Evolutionary conservation across 108 stramenopile species (phyloP).

Genomic region (Cyclotella cryptica): DNA sequence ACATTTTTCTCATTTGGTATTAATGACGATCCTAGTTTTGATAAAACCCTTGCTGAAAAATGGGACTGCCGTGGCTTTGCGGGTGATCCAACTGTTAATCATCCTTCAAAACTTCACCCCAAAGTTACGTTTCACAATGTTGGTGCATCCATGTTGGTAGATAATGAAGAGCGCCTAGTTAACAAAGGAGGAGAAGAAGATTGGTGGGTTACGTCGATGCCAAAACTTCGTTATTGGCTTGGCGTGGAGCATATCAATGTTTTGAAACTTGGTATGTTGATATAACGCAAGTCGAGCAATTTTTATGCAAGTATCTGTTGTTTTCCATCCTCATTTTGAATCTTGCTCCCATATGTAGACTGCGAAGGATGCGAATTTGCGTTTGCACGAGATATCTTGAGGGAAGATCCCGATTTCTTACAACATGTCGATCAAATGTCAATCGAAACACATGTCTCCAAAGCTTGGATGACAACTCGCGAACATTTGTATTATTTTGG

Average conservation of each 20-base stretch:
- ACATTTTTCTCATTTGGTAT: constrained; percentile 71
- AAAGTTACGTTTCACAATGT: constrained; percentile 73
- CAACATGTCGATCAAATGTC: constrained; percentile 64
- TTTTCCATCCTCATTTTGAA: no score
- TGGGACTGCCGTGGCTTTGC: constrained; percentile 76
- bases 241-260: constrained; percentile 52
- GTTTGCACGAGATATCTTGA: constrained; percentile 64
- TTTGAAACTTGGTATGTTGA: constrained; percentile 36
- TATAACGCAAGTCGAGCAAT: no score
- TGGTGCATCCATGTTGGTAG: constrained; percentile 52
- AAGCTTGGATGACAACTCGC: constrained; percentile 60
- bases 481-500: constrained; percentile 75
- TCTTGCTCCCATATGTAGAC: constrained; percentile 11
- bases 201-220: constrained; percentile 61
- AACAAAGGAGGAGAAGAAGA: constrained; percentile 53
- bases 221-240: constrained; percentile 52
- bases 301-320: no score
- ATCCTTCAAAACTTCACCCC: constrained; percentile 64
- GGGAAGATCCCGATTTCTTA: constrained; percentile 67
- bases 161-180: constrained; percentile 63
- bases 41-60: constrained; percentile 50
- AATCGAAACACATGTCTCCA: constrained; percentile 70
- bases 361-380: constrained; percentile 73
- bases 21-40: constrained; percentile 65
- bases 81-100: constrained; percentile 64